Percentiles rank a stretch among this genome's conserved stretches.
These are phyloP conservation scores for Theileria orientalis DNA, from an alignment of 169 alveolate genomes.

Conservation along the genomic window DNA sequence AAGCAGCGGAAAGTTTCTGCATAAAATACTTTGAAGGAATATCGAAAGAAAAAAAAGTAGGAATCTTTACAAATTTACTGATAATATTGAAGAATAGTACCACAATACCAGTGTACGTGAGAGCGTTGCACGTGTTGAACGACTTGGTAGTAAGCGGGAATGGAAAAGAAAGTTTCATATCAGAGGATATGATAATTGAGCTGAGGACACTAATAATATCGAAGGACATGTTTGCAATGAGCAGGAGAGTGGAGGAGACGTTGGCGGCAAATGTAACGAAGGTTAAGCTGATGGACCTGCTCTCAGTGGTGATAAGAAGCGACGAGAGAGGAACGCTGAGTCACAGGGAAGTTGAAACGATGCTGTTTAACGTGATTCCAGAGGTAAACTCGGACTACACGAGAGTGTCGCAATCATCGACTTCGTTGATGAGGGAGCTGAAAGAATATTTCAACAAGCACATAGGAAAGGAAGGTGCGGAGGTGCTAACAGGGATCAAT, in stretches of 20 bases:
- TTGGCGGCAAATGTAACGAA: too few species aligned
- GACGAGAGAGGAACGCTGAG: not conserved
- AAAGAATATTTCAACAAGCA: slow-evolving; percentile 2
- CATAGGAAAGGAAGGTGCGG: not conserved
- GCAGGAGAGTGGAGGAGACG: not conserved
- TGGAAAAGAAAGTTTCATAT: too few species aligned
- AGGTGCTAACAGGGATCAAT: too few species aligned
- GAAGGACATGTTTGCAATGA: not conserved
- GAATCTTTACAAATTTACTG: too few species aligned
- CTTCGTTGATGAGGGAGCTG: not conserved
- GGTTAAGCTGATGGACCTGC: not conserved
- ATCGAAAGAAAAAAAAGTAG: too few species aligned
- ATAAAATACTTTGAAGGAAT: too few species aligned
- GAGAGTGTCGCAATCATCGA: slow-evolving; percentile 17
- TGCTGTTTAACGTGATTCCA: slow-evolving; percentile 2
- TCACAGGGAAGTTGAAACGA: not conserved
- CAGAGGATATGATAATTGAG: too few species aligned
- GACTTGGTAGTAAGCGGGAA: too few species aligned
- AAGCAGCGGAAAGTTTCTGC: not conserved
- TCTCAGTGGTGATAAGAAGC: not conserved
- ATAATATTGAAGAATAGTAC: too few species aligned
- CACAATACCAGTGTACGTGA: too few species aligned
- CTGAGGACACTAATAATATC: too few species aligned
- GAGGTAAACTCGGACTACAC: slow-evolving; percentile 4
- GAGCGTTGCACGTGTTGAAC: too few species aligned